A percentile compares a stretch with the other conserved stretches of the same genome.
phyloP scores from a whole-genome alignment of 768 basidiomycete species.

The Pholiota conissans region DNA sequence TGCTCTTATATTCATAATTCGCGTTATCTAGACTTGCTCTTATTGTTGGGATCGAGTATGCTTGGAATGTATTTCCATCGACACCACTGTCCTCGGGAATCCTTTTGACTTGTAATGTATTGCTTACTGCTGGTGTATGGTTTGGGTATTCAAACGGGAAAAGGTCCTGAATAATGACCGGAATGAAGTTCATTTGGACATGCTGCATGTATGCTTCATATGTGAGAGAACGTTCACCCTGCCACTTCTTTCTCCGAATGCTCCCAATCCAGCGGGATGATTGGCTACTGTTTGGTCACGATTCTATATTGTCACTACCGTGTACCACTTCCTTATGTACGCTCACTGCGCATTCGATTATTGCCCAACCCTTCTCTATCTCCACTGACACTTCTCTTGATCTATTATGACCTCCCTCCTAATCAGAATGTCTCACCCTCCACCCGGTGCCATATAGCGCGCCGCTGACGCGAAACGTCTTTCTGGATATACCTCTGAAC shows the following conservation, averaged over 20 bases:
- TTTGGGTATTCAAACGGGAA: conserved; percentile 22
- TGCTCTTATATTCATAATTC: background rate
- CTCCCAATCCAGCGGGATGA: too few relatives aligned
- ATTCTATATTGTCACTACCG: too few relatives aligned
- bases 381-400: background rate
- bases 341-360: too few relatives aligned
- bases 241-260: too few relatives aligned
- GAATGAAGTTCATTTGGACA: background rate
- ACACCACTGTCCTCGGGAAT: conserved; percentile 63
- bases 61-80: conserved; percentile 89
- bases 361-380: background rate
- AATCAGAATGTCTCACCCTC: background rate
- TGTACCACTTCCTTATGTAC: too few relatives aligned
- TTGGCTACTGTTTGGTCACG: too few relatives aligned
- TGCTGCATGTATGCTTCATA: too few relatives aligned
- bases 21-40: conserved; percentile 51
- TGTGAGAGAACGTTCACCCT: too few relatives aligned
- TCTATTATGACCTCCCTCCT: background rate
- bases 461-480: too few relatives aligned
- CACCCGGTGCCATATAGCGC: background rate
- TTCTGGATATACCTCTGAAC: too few relatives aligned
- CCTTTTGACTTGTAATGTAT: conserved; percentile 49
- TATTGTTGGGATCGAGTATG: conserved; percentile 69
- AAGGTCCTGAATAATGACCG: background rate
- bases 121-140: conserved; percentile 43